phyloP scores from a whole-genome alignment of 768 basidiomycete species.

The Podaxis sp. region DNA sequence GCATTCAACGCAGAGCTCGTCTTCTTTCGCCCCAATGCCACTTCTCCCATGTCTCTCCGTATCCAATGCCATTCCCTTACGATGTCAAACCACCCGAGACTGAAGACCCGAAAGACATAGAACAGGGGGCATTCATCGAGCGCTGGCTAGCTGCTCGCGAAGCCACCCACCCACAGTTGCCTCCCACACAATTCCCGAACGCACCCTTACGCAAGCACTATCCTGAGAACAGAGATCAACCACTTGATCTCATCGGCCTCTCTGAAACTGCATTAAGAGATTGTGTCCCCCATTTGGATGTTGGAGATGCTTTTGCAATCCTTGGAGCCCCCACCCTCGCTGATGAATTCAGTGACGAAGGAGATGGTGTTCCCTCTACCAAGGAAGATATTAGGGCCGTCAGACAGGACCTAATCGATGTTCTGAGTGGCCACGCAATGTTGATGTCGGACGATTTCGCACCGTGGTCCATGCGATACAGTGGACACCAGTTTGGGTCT shows the following conservation, averaged over 20 bases:
- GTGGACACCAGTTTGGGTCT: conserved; percentile 83
- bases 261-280: conserved; percentile 66
- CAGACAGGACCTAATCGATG: conserved; percentile 72
- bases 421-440: conserved; percentile 73
- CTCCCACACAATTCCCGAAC: conserved; percentile 19
- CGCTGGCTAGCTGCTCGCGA: conserved; percentile 72
- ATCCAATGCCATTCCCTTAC: conserved; percentile 82
- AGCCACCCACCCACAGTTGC: conserved; percentile 31
- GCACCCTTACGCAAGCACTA: conserved; percentile 44
- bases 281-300: conserved; percentile 79
- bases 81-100: conserved; percentile 53
- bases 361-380: conserved; percentile 25
- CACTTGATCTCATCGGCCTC: conserved; percentile 63
- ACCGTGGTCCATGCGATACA: conserved; percentile 89
- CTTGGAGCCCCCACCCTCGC: conserved; percentile 60
- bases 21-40: conserved; percentile 56
- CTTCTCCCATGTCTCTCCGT: conserved; percentile 79
- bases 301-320: conserved; percentile 74
- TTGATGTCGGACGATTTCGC: conserved; percentile 61
- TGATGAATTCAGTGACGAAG: conserved; percentile 31
- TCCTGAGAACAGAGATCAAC: conserved; percentile 45
- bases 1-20: conserved; percentile 65
- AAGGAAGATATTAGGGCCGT: conserved; percentile 35
- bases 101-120: conserved; percentile 38
- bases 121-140: conserved; percentile 66